phyloP scores from a whole-genome alignment of 1,284 basidiomycete species.

The Fomitiporia mediterranea region DNA sequence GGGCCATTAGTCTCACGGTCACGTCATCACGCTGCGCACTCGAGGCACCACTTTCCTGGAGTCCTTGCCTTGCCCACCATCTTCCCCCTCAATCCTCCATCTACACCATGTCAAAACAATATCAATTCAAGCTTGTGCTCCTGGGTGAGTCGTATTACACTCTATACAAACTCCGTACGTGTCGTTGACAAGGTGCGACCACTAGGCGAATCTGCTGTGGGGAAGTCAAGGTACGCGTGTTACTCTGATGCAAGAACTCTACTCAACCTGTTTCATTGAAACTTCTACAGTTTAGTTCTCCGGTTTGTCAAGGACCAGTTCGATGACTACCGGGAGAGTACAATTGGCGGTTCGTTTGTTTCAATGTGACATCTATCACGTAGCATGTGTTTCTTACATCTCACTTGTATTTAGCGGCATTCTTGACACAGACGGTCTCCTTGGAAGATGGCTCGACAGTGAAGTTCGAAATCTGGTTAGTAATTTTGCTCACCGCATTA shows the following conservation, averaged over 20 bases:
- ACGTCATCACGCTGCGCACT: slow-evolving; percentile 18
- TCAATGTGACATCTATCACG: slow-evolving; percentile 24
- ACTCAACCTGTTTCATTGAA: not conserved
- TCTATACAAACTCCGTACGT: slow-evolving; percentile 16
- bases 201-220: slow-evolving; percentile 92
- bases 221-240: slow-evolving; percentile 78
- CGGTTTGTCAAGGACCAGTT: slow-evolving; percentile 98
- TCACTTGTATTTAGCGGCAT: slow-evolving; percentile 62
- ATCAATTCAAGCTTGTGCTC: slow-evolving; percentile 88
- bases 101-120: slow-evolving; percentile 56
- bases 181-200: slow-evolving; percentile 1
- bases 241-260: not conserved
- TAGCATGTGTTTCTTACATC: slow-evolving; percentile 10
- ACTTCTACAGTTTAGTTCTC: slow-evolving; percentile 70
- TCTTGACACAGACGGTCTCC: slow-evolving; percentile 92
- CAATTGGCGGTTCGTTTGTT: slow-evolving; percentile 66
- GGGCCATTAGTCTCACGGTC: slow-evolving; percentile 3
- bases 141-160: slow-evolving; percentile 53
- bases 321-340: slow-evolving; percentile 93
- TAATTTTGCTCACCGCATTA: slow-evolving; percentile 23
- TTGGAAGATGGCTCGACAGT: slow-evolving; percentile 87
- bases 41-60: not conserved
- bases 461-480: slow-evolving; percentile 97
- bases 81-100: slow-evolving; percentile 17
- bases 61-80: not conserved